Evolutionary conservation across 805 yeast species (phyloP), one percentile per base, ranked within the genome.

Genomic region (Metschnikowia kofuensis): DNA sequence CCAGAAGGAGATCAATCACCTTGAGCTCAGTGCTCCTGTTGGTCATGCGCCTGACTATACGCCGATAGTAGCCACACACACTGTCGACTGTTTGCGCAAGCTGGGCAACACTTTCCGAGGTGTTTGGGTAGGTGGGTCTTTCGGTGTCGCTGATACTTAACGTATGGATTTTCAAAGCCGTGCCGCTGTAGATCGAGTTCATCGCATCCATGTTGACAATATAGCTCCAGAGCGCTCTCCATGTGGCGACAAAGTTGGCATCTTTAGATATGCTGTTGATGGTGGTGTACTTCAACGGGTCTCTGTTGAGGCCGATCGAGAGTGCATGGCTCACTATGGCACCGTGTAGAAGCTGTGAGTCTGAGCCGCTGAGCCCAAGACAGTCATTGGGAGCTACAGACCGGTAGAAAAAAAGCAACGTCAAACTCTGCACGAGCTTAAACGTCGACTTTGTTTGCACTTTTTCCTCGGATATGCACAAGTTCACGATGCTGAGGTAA

Each of bases 381-480:
- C 72, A 64, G 53, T 74, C 77, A 46, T 69, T 68, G 1, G 78
- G 78, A 11, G 69, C 64, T 12, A 72, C 69, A 35, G 59, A 62
- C 15, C 71, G 49, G 52, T 71, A 73, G 45, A 65, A 69, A 45
- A 66, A 61, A 11, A 67, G 48, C 16, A 71, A 59, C 10, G 66
- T 54, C 46, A 71, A 59, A 4, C 65, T 48, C 50, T 74, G 78
- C 2, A 74, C 69, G 35, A 65, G 53, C 47, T 66, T 64, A 44
- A 73, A 59, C 6, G 72, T 58, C 21, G 74, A 66, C 54, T 66
- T 67, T 21, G 58, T 50, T 1, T 62, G 58, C 10, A 65, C 58
- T 26, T 56, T 60, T 31, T 64, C 62, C 37, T 69, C 73, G 3
- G 69, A 61, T 16, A 69, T 57, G 53, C 76, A 72, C 27, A 72